phyloP scores from a whole-genome alignment of 2,329 filamentous ascomycete species.

The Sarocladium strictum region DNA sequence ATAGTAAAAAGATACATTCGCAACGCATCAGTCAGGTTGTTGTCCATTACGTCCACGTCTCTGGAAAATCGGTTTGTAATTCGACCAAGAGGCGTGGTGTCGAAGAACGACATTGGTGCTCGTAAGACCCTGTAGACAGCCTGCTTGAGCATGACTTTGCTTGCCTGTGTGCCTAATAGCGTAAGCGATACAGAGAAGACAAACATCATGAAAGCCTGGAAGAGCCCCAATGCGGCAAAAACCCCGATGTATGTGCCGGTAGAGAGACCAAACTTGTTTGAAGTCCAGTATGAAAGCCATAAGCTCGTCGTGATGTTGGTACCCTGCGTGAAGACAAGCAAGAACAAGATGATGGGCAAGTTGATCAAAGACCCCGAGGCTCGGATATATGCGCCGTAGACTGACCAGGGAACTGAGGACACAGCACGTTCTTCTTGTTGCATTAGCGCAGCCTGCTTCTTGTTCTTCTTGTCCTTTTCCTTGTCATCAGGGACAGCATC shows the following conservation, averaged over 20 bases:
- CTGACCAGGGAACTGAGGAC: slow-evolving; percentile 70
- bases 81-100: slow-evolving; percentile 88
- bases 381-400: slow-evolving; percentile 71
- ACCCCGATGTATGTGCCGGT: slow-evolving; percentile 67
- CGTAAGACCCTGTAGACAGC: slow-evolving; percentile 74
- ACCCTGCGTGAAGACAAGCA: slow-evolving; percentile 69
- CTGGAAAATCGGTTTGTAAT: slow-evolving; percentile 96
- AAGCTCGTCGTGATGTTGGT: slow-evolving; percentile 82
- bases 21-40: slow-evolving; percentile 80
- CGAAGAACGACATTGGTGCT: slow-evolving; percentile 85
- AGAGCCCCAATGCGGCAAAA: slow-evolving; percentile 64
- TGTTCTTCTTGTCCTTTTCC: slow-evolving; percentile 50
- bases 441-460: slow-evolving; percentile 61
- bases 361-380: slow-evolving; percentile 69
- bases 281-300: slow-evolving; percentile 94
- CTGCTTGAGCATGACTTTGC: slow-evolving; percentile 72
- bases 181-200: slow-evolving; percentile 73
- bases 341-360: slow-evolving; percentile 54
- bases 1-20: slow-evolving; percentile 88
- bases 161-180: slow-evolving; percentile 72
- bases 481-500: slow-evolving; percentile 33
- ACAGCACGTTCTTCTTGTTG: slow-evolving; percentile 65
- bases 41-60: slow-evolving; percentile 96
- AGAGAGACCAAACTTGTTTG: slow-evolving; percentile 63
- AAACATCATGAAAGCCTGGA: slow-evolving; percentile 73